Evolutionary conservation across 78 protist genomes (phyloP).

Genomic region (Creolimax fragrantissima): DNA sequence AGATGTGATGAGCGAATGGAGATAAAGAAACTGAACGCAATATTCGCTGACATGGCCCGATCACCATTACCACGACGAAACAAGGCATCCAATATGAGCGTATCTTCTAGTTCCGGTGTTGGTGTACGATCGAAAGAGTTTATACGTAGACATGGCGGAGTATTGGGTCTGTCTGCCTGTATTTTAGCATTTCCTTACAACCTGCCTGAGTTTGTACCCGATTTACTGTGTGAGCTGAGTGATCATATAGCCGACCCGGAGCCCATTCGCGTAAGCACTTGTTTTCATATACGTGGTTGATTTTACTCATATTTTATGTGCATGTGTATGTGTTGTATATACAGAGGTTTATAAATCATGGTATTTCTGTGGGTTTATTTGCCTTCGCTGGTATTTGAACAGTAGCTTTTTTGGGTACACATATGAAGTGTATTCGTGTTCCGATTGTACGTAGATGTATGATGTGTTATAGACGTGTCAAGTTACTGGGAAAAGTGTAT

Average conservation of each 20-base stretch:
- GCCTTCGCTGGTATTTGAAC: neutral
- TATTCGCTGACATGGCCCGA: neutral
- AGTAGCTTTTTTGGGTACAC: neutral
- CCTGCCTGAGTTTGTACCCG: conserved; percentile 49
- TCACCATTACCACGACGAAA: neutral
- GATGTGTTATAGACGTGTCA: too few relatives aligned
- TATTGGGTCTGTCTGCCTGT: conserved; percentile 34
- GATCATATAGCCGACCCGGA: conserved; percentile 24
- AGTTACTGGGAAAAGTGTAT: too few relatives aligned
- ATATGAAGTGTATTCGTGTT: neutral
- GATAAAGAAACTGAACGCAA: neutral
- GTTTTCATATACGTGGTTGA: neutral
- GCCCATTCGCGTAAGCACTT: conserved; percentile 10
- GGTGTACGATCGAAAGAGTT: neutral
- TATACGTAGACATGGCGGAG: conserved; percentile 32
- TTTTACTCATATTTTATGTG: too few relatives aligned
- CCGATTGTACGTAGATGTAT: too few relatives aligned
- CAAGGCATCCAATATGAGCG: neutral
- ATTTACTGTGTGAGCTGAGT: conserved; percentile 32
- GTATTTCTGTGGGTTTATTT: neutral
- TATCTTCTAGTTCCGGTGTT: neutral
- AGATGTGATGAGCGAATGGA: neutral
- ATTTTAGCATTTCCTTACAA: conserved; percentile 45
- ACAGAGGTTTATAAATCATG: neutral
- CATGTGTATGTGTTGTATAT: neutral